Base-by-base conservation (phyloP, 148 eudicot genomes). In the Nepenthes gracilis region DNA sequence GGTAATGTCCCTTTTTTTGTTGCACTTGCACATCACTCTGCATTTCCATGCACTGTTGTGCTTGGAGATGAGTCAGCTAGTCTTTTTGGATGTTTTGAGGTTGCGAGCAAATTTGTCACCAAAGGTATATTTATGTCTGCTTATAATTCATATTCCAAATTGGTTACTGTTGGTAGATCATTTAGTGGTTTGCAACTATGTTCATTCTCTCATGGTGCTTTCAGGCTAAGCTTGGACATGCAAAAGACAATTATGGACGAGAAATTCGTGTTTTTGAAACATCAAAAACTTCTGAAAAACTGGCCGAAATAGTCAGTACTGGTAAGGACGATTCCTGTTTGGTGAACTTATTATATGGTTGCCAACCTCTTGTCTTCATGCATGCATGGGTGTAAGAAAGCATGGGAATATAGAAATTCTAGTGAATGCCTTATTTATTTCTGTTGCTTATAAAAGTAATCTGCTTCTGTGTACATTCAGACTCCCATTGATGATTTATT, bases 191-290 rank as follows among this genome's bases (percentile, higher is more conserved):
- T 40, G 8, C 6, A 4, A 40, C 8, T 40, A 10, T 60, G 35
- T 14, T 47, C 12, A 47, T 11, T 60, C 9, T 51, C 12, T 62
- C 13, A 49, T 13, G 35, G 47, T 50, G 59, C 13, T 62, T 60
- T 53, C 60, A 85, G 90, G 85, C 59, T 14, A 85, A 69, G 77
- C 80, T 91, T 66, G 88, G 77, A 61, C 85, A 81, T 59, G 90
- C 79, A 7, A 85, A 75, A 62, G 76, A 81, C 54, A 85, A 72
- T 57, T 88, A 67, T 64, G 97, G 97, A 43, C 78, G 86, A 58
- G 94, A 88, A 15, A 75, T 92, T 37, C 78, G 76, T 49, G 94
- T 92, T 2, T 85, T 88, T 70, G 86, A 83, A 70, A 85, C 83
- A 54, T 33, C 77, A 12, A 33, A 38, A 32, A 66, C 81, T 58